phyloP scores from a whole-genome alignment of 2,329 filamentous ascomycete genomes.

The Cladosporium sp. region DNA sequence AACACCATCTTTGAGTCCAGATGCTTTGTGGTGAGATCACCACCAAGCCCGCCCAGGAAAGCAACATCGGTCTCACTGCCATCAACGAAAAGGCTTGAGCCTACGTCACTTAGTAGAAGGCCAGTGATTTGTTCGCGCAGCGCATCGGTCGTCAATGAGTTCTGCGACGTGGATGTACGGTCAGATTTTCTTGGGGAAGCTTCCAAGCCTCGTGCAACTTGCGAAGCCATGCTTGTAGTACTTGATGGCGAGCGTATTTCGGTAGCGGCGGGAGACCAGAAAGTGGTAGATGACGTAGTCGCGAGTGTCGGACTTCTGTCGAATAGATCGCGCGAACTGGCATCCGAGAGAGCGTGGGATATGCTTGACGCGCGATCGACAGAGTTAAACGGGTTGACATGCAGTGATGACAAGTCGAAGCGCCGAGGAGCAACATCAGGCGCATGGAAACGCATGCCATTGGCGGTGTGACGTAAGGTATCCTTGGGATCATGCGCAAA shows the following conservation, averaged over 20 bases:
- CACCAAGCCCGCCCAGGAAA: constrained; percentile 61
- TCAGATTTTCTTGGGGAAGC: constrained; percentile 7
- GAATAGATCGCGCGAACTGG: constrained; percentile 58
- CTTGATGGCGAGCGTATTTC: constrained; percentile 60
- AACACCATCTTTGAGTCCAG: constrained; percentile 10
- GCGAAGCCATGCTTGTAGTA: constrained; percentile 52
- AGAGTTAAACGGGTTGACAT: constrained; percentile 19
- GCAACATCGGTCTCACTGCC: constrained; percentile 92
- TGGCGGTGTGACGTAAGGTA: not conserved
- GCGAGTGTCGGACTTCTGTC: constrained; percentile 65
- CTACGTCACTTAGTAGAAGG: constrained; percentile 81
- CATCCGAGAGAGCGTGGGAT: constrained; percentile 26
- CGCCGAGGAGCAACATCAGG: constrained; percentile 5
- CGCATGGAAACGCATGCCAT: not conserved
- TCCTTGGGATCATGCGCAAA: constrained; percentile 58
- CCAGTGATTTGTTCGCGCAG: constrained; percentile 58
- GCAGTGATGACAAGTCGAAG: constrained; percentile 18
- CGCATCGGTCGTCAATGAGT: constrained; percentile 45
- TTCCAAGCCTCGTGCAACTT: constrained; percentile 14
- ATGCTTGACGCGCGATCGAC: constrained; percentile 23
- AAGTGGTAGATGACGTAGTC: constrained; percentile 71
- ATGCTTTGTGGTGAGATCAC: constrained; percentile 31
- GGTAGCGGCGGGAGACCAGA: constrained; percentile 83
- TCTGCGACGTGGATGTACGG: constrained; percentile 31
- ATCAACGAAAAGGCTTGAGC: constrained; percentile 75